Percentiles rank a stretch among this genome's conserved stretches.
phyloP scores from a whole-genome alignment of 345 rosid genomes.

The Melastoma malabathricum region DNA sequence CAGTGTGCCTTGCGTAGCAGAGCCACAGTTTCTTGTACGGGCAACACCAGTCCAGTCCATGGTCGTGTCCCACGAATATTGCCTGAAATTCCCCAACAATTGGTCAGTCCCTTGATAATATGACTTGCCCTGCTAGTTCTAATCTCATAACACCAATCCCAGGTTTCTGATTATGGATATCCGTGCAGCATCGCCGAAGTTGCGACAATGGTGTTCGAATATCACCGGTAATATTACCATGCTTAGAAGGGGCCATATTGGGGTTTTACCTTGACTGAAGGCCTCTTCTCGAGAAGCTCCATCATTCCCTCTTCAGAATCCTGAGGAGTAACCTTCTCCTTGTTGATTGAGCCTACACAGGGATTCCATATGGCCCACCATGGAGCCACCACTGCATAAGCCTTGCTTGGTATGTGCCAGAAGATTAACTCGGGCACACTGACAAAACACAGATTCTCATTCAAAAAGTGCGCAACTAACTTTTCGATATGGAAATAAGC shows the following conservation, averaged over 20 bases:
- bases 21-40: conserved; percentile 67
- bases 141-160: too few relatives aligned
- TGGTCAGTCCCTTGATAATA: too few relatives aligned
- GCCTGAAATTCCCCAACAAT: conserved; percentile 29
- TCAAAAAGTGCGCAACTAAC: too few relatives aligned
- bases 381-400: conserved; percentile 69
- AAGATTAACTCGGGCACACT: conserved; percentile 78
- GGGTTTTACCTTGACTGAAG: conserved; percentile 57
- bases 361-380: conserved; percentile 41
- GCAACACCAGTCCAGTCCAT: conserved; percentile 96
- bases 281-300: conserved; percentile 38
- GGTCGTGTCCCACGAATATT: conserved; percentile 87
- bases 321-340: conserved; percentile 71
- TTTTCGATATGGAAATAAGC: too few relatives aligned
- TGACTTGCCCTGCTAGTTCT: too few relatives aligned
- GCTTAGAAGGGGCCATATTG: too few relatives aligned
- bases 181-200: too few relatives aligned
- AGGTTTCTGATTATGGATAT: too few relatives aligned
- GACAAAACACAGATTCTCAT: not conserved
- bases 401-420: conserved; percentile 89
- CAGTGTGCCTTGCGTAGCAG: conserved; percentile 84
- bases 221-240: too few relatives aligned
- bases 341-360: conserved; percentile 86
- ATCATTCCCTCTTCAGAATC: conserved; percentile 65
- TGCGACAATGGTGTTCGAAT: too few relatives aligned